Percentiles rank a stretch among this genome's conserved stretches.
These are phyloP conservation scores for Erythrophleum fordii DNA, from an alignment of 306 rosid genomes.

Conservation along the genomic window DNA sequence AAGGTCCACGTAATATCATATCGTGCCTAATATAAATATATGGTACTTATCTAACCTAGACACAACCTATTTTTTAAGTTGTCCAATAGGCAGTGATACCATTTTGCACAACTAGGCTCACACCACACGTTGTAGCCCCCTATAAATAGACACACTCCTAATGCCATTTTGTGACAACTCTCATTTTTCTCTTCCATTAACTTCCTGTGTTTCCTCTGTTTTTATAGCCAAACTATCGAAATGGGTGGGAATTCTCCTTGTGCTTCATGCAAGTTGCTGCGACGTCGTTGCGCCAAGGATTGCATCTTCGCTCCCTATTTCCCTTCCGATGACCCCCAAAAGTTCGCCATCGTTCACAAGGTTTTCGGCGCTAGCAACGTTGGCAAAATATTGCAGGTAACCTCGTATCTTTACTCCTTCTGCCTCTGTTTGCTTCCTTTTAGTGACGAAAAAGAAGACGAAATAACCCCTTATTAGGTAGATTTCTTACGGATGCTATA, in stretches of 20 bases:
- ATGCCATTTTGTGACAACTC: slow-evolving; percentile 24
- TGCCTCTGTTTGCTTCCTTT: not conserved
- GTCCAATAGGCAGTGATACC: not conserved
- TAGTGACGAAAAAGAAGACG: not conserved
- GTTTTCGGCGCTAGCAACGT: slow-evolving; percentile 97
- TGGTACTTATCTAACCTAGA: no score
- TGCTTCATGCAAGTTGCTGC: slow-evolving; percentile 91
- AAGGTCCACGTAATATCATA: no score
- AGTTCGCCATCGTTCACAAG: slow-evolving; percentile 91
- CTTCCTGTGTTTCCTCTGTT: slow-evolving; percentile 2
- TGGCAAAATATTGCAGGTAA: slow-evolving; percentile 94
- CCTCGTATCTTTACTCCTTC: not conserved
- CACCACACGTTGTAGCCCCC: not conserved
- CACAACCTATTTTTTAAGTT: no score
- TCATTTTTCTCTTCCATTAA: slow-evolving; percentile 8
- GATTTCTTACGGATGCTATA: no score
- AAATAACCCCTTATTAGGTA: not conserved
- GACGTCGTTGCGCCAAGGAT: slow-evolving; percentile 83
- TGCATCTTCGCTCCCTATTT: slow-evolving; percentile 93
- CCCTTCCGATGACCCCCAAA: slow-evolving; percentile 86
- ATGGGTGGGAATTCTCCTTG: slow-evolving; percentile 86
- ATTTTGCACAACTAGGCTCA: not conserved
- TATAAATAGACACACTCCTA: slow-evolving; percentile 44
- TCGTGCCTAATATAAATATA: no score
- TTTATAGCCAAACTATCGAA: not conserved